Base-by-base conservation (phyloP, 2,329 filamentous ascomycete species). In the Calonectria henricotiae region DNA sequence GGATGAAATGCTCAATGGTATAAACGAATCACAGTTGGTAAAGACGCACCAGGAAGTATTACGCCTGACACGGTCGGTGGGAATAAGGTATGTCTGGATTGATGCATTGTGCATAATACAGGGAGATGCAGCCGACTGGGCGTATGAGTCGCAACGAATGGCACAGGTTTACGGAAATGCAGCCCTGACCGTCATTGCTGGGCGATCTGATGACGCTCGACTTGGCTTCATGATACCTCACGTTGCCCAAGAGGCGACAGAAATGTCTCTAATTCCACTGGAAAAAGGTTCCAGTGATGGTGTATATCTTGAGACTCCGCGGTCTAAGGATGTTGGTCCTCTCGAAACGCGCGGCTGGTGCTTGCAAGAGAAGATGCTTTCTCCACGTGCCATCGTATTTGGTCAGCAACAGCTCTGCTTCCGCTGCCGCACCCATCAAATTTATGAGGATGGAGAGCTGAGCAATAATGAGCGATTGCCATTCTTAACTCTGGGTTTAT, bases 41-140 rank as follows among this genome's bases (percentile, higher is more conserved):
- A n/a, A 35, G 25, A 35, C 58, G 3, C 58, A 62, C n/a, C 58
- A 35, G 32, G 58, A 62, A 23, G 58, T 46, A 25, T 46, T 62
- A 7, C 17, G 32, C 5, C 20, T 68, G 8, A 25, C 61, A 15
- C 49, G 61, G 17, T 27, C 66, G 17, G 55, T 67, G 17, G 43
- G 39, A 4, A 62, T 67, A 2, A 37, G 23, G 2, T 67, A 47
- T 46, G 47, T 79, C 13, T 79, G 78, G 78, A 72, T 79, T 47
- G 77, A 78, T 39, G 71, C 75, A 4, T 67, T 79, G 0, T 78
- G 76, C 65, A 79, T 79, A 27, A 74, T 78, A 78, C 32, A 35
- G 30, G 72, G 74, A 35, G 60, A 77, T 32, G 15, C 17, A 1
- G 27, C 23, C 1, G 75, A 77, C 72, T 80, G 78, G 75, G 71